These are phyloP conservation scores for Cladosporium sp. DNA, from an alignment of 2,329 filamentous ascomycete species.

Conservation along the genomic window DNA sequence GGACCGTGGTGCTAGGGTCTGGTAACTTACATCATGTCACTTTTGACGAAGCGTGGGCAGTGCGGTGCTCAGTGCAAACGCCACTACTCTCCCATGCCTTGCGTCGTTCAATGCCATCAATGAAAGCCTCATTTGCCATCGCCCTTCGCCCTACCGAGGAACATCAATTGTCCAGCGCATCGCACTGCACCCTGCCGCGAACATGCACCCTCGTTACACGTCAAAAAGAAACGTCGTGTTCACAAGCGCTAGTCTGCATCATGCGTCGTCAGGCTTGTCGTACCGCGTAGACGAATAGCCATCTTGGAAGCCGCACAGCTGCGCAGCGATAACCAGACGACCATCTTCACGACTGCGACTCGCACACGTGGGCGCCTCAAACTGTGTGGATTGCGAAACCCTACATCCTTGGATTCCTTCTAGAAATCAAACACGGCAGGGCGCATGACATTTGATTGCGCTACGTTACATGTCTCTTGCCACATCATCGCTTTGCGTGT, in stretches of 20 bases:
- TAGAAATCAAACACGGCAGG: neutral
- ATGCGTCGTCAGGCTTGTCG: neutral
- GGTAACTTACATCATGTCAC: too few relatives aligned
- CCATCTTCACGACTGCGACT: neutral
- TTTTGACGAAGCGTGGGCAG: too few relatives aligned
- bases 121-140: too few relatives aligned
- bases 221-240: neutral
- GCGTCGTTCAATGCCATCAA: too few relatives aligned
- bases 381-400: neutral
- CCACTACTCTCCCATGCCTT: too few relatives aligned
- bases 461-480: conserved; percentile 1
- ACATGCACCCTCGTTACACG: neutral
- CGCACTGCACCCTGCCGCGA: neutral
- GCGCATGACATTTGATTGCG: conserved; percentile 1
- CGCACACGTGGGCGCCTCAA: neutral
- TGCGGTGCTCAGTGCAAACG: too few relatives aligned
- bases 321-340: neutral
- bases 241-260: neutral
- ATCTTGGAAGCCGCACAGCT: neutral
- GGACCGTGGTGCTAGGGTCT: too few relatives aligned
- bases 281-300: neutral
- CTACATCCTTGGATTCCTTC: neutral
- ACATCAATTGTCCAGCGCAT: neutral
- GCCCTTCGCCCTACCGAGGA: neutral
- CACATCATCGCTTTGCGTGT: neutral